These are phyloP conservation scores for Pyrenochaeta sp. DNA, from an alignment of 2,329 filamentous ascomycete species.

Conservation along the genomic window DNA sequence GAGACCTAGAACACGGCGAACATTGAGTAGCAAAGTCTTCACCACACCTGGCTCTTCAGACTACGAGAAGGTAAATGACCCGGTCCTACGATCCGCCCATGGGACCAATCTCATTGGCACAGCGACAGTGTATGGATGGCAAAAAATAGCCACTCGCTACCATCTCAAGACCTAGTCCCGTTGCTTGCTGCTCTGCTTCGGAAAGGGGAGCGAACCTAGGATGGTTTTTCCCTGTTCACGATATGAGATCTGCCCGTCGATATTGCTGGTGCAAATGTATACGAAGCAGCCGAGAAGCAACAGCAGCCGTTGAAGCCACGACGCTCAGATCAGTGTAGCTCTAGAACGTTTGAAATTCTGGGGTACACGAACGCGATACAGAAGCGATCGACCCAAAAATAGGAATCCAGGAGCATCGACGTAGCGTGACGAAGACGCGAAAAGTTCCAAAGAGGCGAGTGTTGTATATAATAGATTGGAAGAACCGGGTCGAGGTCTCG, in stretches of 20 bases:
- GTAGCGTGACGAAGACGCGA: conserved; percentile 26
- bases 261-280: conserved; percentile 33
- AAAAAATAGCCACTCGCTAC: conserved; percentile 32
- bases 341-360: conserved; percentile 35
- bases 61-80: conserved; percentile 16
- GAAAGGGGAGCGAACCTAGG: conserved; percentile 23
- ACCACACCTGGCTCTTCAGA: conserved; percentile 15
- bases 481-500: conserved; percentile 41
- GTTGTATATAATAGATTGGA: conserved; percentile 46
- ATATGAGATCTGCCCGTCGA: conserved; percentile 26
- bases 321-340: conserved; percentile 26
- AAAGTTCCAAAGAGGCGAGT: conserved; percentile 18
- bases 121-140: conserved; percentile 6
- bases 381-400: conserved; percentile 32
- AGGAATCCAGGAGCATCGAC: conserved; percentile 21
- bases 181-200: conserved; percentile 15
- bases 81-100: conserved; percentile 28
- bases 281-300: conserved; percentile 23
- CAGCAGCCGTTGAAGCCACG: conserved; percentile 10
- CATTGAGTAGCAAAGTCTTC: conserved; percentile 13
- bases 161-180: conserved; percentile 18
- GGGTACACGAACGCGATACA: conserved; percentile 18
- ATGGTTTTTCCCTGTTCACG: conserved; percentile 27
- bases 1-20: conserved; percentile 25
- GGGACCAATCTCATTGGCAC: conserved; percentile 21